These are phyloP conservation scores for Corynespora cassiicola DNA, from an alignment of 2,329 filamentous ascomycete genomes.

Conservation along the genomic window DNA sequence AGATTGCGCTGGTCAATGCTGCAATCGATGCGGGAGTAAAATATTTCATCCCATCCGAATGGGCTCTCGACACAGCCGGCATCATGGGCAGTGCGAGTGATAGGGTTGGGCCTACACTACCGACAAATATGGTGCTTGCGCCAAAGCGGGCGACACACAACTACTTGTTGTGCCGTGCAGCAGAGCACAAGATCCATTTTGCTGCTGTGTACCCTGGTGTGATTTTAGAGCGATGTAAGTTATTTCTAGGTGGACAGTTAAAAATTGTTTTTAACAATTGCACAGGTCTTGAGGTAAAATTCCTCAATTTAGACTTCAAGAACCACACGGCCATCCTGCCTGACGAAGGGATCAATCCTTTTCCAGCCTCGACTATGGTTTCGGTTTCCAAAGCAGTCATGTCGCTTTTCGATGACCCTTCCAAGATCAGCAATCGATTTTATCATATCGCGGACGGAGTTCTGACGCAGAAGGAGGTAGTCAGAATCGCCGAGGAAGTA, in stretches of 20 bases:
- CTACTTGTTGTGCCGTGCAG: no score
- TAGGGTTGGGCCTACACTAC: not conserved
- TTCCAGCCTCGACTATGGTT: not conserved
- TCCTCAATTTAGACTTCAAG: not conserved
- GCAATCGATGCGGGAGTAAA: no score
- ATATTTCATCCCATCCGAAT: no score
- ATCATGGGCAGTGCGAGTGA: slow-evolving; percentile 1
- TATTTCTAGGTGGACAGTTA: no score
- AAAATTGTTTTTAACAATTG: no score
- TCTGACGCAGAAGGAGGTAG: not conserved
- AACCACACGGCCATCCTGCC: not conserved
- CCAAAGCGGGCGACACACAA: no score
- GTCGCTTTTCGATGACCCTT: not conserved
- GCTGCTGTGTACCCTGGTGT: not conserved
- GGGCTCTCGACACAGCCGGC: slow-evolving; percentile 1
- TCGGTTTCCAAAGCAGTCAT: not conserved
- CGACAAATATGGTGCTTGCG: no score
- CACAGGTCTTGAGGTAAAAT: no score
- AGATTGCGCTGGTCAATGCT: slow-evolving; percentile 3
- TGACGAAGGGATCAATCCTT: slow-evolving; percentile 2
- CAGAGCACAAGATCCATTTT: no score
- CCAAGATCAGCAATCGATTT: not conserved
- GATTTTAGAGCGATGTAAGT: not conserved
- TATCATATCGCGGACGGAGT: slow-evolving; percentile 1
- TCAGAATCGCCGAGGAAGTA: no score